Percentiles rank a stretch among this genome's conserved stretches.
Conservation (phyloP, 768 basidiomycete genomes). For the Collybia sp. region DNA sequence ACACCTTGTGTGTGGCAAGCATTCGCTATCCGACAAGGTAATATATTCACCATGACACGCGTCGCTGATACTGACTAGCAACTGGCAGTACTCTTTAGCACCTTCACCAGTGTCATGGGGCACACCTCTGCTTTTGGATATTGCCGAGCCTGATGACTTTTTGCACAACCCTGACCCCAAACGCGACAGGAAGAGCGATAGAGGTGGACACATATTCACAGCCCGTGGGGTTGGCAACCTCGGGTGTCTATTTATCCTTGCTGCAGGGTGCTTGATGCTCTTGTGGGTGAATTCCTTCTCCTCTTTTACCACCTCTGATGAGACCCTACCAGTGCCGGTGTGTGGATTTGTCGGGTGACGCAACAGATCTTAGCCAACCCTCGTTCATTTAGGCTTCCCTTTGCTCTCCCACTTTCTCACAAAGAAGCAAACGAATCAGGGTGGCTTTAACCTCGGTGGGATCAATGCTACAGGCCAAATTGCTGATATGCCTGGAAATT, state of each 20-base stretch:
- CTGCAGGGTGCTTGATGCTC: constrained; percentile 37
- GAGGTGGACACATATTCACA: constrained; percentile 56
- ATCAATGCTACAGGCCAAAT: constrained; percentile 73
- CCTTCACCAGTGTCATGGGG: constrained; percentile 48
- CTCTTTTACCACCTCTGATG: background rate
- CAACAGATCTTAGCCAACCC: too few species aligned
- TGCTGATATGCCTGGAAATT: constrained; percentile 51
- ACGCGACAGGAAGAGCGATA: constrained; percentile 49
- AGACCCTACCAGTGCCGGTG: constrained; percentile 32
- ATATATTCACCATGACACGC: background rate
- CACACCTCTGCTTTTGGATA: constrained; percentile 32
- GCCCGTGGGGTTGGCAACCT: constrained; percentile 60
- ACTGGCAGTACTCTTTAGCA: constrained; percentile 30
- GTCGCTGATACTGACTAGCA: background rate
- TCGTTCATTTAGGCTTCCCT: constrained; percentile 37
- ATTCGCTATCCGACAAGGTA: constrained; percentile 27
- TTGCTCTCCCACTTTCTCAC: constrained; percentile 40
- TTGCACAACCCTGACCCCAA: constrained; percentile 61
- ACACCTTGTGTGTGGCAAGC: constrained; percentile 7
- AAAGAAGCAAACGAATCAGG: constrained; percentile 36
- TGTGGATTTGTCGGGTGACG: constrained; percentile 4
- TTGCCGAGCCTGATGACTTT: constrained; percentile 56
- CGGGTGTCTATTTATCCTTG: constrained; percentile 61
- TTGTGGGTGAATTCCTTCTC: constrained; percentile 40
- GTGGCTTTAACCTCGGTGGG: constrained; percentile 73